A percentile compares a stretch with the other conserved stretches of the same genome.
Conservation (phyloP, 1,284 basidiomycete species). For the Microbotryum violaceum region DNA sequence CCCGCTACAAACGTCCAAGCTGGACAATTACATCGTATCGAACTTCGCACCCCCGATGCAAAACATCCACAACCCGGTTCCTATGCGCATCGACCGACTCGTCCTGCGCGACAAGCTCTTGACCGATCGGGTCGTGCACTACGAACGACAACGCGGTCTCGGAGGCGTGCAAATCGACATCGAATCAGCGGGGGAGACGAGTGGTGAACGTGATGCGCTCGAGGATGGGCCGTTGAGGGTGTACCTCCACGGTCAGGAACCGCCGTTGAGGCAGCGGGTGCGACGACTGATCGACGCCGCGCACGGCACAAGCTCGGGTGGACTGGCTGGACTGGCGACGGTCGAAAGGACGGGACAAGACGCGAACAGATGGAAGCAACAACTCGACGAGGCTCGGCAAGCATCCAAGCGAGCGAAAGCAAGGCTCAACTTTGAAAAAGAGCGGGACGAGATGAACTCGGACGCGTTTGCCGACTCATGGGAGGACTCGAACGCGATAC, state of each 20-base stretch:
- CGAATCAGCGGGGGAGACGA: background rate
- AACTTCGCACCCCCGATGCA: slow-evolving; percentile 1
- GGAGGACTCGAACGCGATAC: no score
- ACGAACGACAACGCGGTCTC: slow-evolving; percentile 10
- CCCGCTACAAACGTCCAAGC: background rate
- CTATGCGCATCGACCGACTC: slow-evolving; percentile 6
- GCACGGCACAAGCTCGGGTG: slow-evolving; percentile 20
- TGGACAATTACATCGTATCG: slow-evolving; percentile 1
- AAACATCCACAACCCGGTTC: background rate
- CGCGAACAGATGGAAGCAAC: slow-evolving; percentile 16
- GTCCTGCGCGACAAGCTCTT: slow-evolving; percentile 3
- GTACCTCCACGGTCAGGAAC: slow-evolving; percentile 8
- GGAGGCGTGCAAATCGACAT: slow-evolving; percentile 6
- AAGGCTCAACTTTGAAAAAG: background rate
- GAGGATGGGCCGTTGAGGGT: background rate
- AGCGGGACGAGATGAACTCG: no score
- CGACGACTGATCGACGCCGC: slow-evolving; percentile 12
- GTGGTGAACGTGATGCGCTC: background rate
- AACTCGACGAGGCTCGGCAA: slow-evolving; percentile 5
- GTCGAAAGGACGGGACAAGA: slow-evolving; percentile 6
- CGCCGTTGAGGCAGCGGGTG: slow-evolving; percentile 10
- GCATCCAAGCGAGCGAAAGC: background rate
- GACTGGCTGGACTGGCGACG: slow-evolving; percentile 11
- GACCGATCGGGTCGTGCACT: background rate
- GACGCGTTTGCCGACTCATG: no score